Conservation (phyloP, 1,139 yeast genomes). For the Debaryomycetaceae sp. region DNA sequence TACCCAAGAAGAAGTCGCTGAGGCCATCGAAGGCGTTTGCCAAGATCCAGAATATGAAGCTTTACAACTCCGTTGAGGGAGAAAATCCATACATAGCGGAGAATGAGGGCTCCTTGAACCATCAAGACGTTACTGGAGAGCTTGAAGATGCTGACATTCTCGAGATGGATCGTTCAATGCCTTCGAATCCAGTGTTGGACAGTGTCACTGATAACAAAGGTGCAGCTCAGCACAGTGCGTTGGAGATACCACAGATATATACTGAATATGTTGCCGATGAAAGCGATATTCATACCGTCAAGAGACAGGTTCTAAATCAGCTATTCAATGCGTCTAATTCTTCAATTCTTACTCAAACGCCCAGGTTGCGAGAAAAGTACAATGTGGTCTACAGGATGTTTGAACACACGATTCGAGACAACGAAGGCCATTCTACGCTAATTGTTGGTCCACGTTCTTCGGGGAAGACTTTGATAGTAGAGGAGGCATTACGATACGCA, state of each 20-base stretch:
- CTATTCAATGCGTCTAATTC: slow-evolving; percentile 4
- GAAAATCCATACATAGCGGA: not conserved
- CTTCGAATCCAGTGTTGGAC: not conserved
- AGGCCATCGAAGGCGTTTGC: not conserved
- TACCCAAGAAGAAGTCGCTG: not conserved
- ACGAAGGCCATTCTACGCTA: slow-evolving; percentile 79
- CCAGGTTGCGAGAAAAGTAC: slow-evolving; percentile 28
- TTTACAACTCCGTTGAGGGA: slow-evolving; percentile 4
- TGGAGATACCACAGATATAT: not conserved
- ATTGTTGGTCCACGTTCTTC: slow-evolving; percentile 76
- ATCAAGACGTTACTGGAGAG: not conserved
- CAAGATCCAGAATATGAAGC: slow-evolving; percentile 1
- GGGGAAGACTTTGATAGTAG: slow-evolving; percentile 70
- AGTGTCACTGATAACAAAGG: not conserved
- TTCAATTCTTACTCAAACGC: slow-evolving; percentile 9
- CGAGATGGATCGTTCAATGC: not conserved
- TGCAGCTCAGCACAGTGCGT: not conserved
- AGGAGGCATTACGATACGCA: slow-evolving; percentile 53
- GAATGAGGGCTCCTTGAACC: not conserved
- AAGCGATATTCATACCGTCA: slow-evolving; percentile 14
- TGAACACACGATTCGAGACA: slow-evolving; percentile 61
- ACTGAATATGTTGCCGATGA: slow-evolving; percentile 1
- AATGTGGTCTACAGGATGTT: slow-evolving; percentile 54
- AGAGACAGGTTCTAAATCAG: slow-evolving; percentile 17
- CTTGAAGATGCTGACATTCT: not conserved